Base-by-base conservation (phyloP, 1,284 basidiomycete genomes). In the Heterobasidion irregulare region DNA sequence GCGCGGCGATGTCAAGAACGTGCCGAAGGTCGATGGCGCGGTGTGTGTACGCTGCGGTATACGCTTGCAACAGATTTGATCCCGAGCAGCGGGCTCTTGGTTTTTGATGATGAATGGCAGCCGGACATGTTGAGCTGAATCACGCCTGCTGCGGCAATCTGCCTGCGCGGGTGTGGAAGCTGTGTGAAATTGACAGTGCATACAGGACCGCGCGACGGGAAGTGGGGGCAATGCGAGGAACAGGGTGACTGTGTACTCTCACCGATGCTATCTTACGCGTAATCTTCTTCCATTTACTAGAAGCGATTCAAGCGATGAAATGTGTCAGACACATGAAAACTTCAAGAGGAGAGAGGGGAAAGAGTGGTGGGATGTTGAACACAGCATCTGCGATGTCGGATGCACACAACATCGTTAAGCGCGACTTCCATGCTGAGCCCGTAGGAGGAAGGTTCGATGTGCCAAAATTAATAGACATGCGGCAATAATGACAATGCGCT, bases 71-170 rank as follows among this genome's bases (percentile, higher is more conserved):
- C 82, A 0, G 92, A 86, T 67, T 97, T 98, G 62, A 94, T 75
- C 16, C 71, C 67, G n/a, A 75, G 80, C 43, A 95, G 83, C 18
- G 79, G 71, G 15, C 62, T 64, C 65, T 90, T 84, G 10, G 83
- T 80, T 6, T 67, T 65, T 8, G 72, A 63, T 3, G 75, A 66
- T 3, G 84, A 84, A 15, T 96, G 73, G 4, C 26, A 26, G 64
- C 96, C 94, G 34, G 77, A 73, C 72, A 97, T 97, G 75, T 97
- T 97, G 32, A 96, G 71, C 16, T 96, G 71, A 49, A 96, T 78
- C n/a, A 94, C 86, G 64, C 96, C 94, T 12, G 93, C 85, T 36
- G 84, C 85, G 1, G 92, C 94, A 49, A 97, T 87, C 75, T 98
- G 94, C 55, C 93, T 94, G 54, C 16, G 32, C 35, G 9, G 47